A percentile compares a stretch with the other conserved stretches of the same genome.
Evolutionary conservation across 139 green algal genomes (phyloP).

Genomic region (Chlorella vulgaris): DNA sequence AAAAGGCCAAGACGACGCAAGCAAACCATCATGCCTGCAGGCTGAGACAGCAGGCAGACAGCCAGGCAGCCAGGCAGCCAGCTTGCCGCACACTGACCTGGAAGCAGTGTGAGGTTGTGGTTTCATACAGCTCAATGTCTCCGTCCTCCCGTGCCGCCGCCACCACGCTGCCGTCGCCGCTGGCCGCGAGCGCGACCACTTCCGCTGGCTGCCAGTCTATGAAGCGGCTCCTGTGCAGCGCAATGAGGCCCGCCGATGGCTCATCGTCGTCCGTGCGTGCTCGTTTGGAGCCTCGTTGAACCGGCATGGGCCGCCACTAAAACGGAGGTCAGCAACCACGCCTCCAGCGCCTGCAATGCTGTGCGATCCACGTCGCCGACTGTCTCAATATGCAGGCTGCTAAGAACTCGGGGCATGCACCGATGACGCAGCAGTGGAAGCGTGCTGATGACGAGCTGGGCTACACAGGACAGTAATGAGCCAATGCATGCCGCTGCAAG

Average conservation of each 20-base stretch:
- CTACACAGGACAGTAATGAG: neutral
- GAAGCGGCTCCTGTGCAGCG: slow-evolving; percentile 77
- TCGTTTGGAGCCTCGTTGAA: neutral
- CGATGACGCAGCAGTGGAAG: too few species aligned
- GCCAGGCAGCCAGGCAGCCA: too few species aligned
- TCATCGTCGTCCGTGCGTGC: neutral
- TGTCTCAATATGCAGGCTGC: too few species aligned
- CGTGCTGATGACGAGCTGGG: neutral
- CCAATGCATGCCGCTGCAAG: slow-evolving; percentile 11
- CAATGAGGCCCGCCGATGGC: slow-evolving; percentile 48
- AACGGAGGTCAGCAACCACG: too few species aligned
- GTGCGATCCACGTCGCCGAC: too few species aligned
- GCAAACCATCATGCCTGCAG: too few species aligned
- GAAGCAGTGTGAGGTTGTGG: slow-evolving; percentile 51
- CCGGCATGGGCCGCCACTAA: neutral
- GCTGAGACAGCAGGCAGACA: neutral
- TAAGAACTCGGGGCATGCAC: too few species aligned
- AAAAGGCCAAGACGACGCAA: too few species aligned
- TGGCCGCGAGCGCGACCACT: slow-evolving; percentile 73
- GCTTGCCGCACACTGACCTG: slow-evolving; percentile 44
- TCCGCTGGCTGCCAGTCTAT: slow-evolving; percentile 78
- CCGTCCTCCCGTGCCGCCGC: slow-evolving; percentile 82
- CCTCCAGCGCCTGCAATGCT: too few species aligned
- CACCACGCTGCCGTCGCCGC: slow-evolving; percentile 67
- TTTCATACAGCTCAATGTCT: slow-evolving; percentile 87